Evolutionary conservation across 169 alveolate genomes (phyloP), one percentile per base, ranked within the genome.

Genomic region (Eimeria falciformis): DNA sequence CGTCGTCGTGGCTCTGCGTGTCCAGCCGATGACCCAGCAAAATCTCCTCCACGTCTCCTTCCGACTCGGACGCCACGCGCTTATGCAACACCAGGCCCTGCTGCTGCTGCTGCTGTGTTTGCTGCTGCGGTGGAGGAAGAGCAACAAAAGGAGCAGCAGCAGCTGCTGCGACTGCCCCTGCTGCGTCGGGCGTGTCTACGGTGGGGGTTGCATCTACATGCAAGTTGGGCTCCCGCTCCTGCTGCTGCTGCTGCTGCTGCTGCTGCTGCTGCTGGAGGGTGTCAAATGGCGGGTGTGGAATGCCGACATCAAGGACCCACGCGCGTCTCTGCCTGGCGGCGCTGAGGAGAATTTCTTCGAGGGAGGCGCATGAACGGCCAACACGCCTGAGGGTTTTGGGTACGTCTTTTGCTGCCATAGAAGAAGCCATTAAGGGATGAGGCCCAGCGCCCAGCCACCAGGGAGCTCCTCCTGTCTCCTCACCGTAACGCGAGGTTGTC

Each of bases 161-260:
- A n/a, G 7, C 33, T 14, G 37, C 37, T 62, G 73, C 79, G 0
- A 23, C 79, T 27, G 23, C 12, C 50, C 53, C 79, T 9, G 79
- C 79, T 7, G 79, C 85, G 21, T 56, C 65, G 18, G 85, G 23
- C 29, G 27, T 17, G 9, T 56, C 85, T 11, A 25, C 85, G 7
- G 40, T 7, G 46, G 25, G 65, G 65, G 56, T 21, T 11, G 55
- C 25, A 25, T 7, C 12, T n/a, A 23, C 75, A n/a, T n/a, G n/a
- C n/a, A 25, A n/a, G 55, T 25, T 25, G 55, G 45, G 50, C 43
- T 18, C 33, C 47, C 7, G 53, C 47, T 69, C 55, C 82, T 9
- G 47, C 82, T 69, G 82, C 50, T 33, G 82, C 82, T 69, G 43
- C 82, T 27, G 82, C 56, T 77, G 87, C 87, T 46, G 87, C 87